Conservation (phyloP, 2,329 filamentous ascomycete genomes). For the Rosellinia necatrix region DNA sequence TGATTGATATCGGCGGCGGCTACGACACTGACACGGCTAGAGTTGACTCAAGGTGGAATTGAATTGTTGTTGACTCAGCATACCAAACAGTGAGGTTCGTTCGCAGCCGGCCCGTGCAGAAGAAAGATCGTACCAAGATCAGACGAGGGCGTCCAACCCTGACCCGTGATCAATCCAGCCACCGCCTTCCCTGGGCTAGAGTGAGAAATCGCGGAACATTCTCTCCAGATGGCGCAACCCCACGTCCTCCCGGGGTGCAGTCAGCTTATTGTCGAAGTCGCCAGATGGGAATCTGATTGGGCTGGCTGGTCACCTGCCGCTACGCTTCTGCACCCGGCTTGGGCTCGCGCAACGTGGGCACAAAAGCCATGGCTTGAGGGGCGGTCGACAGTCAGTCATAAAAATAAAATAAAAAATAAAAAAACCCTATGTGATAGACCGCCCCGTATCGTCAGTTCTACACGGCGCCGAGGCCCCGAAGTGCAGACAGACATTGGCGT, state of each 20-base stretch:
- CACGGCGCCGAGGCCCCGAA: conserved; percentile 7
- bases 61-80: no score
- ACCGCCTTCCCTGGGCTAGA: conserved; percentile 4
- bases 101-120: conserved; percentile 4
- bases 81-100: no score
- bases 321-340: conserved; percentile 7
- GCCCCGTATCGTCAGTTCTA: conserved; percentile 8
- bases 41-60: no score
- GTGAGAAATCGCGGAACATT: conserved; percentile 7
- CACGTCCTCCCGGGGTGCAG: conserved; percentile 9
- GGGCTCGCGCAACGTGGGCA: background rate
- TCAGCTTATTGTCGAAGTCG: conserved; percentile 19
- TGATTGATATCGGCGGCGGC: no score
- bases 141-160: conserved; percentile 8
- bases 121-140: conserved; percentile 14
- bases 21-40: no score
- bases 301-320: conserved; percentile 13
- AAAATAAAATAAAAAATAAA: background rate
- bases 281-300: background rate
- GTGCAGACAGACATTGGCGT: no score
- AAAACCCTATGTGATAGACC: background rate
- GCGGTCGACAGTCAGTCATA: background rate
- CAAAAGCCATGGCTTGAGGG: conserved; percentile 11
- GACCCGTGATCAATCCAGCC: conserved; percentile 1
- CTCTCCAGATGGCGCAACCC: conserved; percentile 9